Percentiles rank a stretch among this genome's conserved stretches.
Evolutionary conservation across 208 protist species (phyloP).

Genomic region (Zelonia costaricensis): DNA sequence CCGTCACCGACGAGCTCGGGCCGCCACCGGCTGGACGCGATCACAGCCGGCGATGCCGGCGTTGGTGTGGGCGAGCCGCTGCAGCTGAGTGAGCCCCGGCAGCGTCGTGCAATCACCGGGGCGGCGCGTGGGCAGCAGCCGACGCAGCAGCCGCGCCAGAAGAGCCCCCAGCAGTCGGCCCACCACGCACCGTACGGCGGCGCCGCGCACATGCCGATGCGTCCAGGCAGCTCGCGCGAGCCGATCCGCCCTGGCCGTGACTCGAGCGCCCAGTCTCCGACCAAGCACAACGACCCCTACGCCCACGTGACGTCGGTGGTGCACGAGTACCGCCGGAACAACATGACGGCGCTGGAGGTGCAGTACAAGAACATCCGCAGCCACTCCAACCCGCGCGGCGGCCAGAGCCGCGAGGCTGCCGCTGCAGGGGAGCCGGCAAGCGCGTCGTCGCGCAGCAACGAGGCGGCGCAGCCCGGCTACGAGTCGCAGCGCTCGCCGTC

Average conservation of each 20-base stretch:
- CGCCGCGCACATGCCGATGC: neutral
- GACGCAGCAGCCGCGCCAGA: neutral
- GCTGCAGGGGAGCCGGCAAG: neutral
- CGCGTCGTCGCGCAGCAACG: neutral
- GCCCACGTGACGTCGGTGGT: slow-evolving; percentile 56
- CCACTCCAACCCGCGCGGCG: slow-evolving; percentile 12
- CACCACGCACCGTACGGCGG: slow-evolving; percentile 1
- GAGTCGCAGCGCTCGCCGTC: neutral
- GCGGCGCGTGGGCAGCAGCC: neutral
- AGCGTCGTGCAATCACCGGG: neutral
- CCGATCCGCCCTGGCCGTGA: slow-evolving; percentile 3
- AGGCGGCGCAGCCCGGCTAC: neutral
- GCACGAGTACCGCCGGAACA: slow-evolving; percentile 43
- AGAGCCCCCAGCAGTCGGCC: too few species aligned
- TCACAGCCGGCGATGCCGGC: neutral
- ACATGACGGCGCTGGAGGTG: slow-evolving; percentile 53
- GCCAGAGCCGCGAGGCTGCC: neutral
- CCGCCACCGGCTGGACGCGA: slow-evolving; percentile 1
- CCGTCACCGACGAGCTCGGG: slow-evolving; percentile 5
- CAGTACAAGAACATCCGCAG: slow-evolving; percentile 31
- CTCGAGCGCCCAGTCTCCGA: neutral
- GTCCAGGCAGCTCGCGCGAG: slow-evolving; percentile 2
- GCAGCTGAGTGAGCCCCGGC: slow-evolving; percentile 13
- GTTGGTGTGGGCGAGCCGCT: neutral
- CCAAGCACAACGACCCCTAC: slow-evolving; percentile 37